Base-by-base conservation (phyloP, 108 stramenopile genomes). In the Pseudonitzschia delicatissima region DNA sequence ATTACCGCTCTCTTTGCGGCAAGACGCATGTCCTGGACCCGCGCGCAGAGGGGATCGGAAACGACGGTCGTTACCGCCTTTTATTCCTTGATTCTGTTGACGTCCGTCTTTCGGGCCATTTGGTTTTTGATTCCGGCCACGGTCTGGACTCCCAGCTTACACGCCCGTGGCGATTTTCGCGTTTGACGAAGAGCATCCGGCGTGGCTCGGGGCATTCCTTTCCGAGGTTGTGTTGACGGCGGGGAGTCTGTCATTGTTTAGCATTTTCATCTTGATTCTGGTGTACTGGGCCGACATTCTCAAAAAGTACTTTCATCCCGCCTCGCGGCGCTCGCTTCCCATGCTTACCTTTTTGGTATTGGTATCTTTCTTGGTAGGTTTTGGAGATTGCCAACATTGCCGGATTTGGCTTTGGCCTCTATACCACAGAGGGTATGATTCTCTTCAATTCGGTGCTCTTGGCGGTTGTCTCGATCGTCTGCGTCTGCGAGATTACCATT, bases 231-330 rank as follows among this genome's bases (percentile, higher is more conserved):
- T 95, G 25, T 60, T 96, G 15, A 90, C 84, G 32, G 74, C 87
- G 2, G 97, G 97, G 35, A 90, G 89, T 34, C 58, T 98, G 34
- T 80, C 85, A n/a, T 76, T 98, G 20, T 98, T 98, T 74, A 77
- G 85, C 57, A 93, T 98, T 65, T 98, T 98, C 72, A 96, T 98
- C 57, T 87, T 98, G 12, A 95, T 98, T 64, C 66, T 96, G 62
- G 96, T 98, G 1, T 96, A 96, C 78, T 98, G 97, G 97, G 96
- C 97, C 5, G 96, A 98, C 72, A 93, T 98, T 68, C 69, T 98
- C 51, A 96, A 96, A 68, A 96, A 96, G 71, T 96, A 96, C 69
- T 91, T 95, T 68, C 82, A 90, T 52, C 96, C 93, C 35, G 96
- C 90, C 0, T 81, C 89, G 1, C 82, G 87, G 12, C 78, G 94